Evolutionary conservation across 176 grass and related monocot species (phyloP).

Genomic region (Hordeum vulgare): MorexV3_pseudomolecules_assembly NC_058520.1:516423218-516423717

Average conservation of each 20-base stretch:
- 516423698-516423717: slow-evolving; percentile 74
- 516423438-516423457: slow-evolving; percentile 14
- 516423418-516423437: not conserved
- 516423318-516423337: slow-evolving; percentile 27
- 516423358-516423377: slow-evolving; percentile 31
- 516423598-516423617: slow-evolving; percentile 88
- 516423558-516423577: not conserved
- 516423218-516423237: slow-evolving; percentile 34
- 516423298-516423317: slow-evolving; percentile 58
- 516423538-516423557: slow-evolving; percentile 6
- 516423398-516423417: slow-evolving; percentile 20
- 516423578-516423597: slow-evolving; percentile 47
- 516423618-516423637: slow-evolving; percentile 88
- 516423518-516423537: not conserved
- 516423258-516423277: slow-evolving; percentile 71
- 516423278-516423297: slow-evolving; percentile 54
- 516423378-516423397: slow-evolving; percentile 1
- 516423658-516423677: slow-evolving; percentile 92
- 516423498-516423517: slow-evolving; percentile 32
- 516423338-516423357: slow-evolving; percentile 30
- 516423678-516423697: slow-evolving; percentile 92
- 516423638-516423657: slow-evolving; percentile 92
- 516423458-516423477: slow-evolving; percentile 18
- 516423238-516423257: slow-evolving; percentile 69
- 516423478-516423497: slow-evolving; percentile 16